Conservation (phyloP, 1,139 yeast genomes). For the Diutina rugosa region DNA sequence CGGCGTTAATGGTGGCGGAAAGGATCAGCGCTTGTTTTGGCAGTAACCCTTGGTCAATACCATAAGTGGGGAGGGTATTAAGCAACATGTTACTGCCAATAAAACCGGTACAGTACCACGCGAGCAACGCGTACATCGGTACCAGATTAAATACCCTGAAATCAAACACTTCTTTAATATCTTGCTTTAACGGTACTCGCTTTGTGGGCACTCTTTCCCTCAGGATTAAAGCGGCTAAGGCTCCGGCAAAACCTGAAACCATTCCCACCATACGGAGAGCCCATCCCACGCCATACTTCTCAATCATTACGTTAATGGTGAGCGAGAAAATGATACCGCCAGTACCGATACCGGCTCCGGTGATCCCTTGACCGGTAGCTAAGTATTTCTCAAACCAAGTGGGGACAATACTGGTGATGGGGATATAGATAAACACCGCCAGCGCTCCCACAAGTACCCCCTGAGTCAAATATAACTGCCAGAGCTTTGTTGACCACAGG, state of each 20-base stretch:
- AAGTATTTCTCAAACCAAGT: not conserved
- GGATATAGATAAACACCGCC: not conserved
- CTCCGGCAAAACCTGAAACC: not conserved
- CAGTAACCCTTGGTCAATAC: not conserved
- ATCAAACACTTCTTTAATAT: not conserved
- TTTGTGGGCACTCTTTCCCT: not conserved
- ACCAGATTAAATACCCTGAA: not conserved
- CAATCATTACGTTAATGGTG: not conserved
- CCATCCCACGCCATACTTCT: not conserved
- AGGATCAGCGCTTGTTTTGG: not conserved
- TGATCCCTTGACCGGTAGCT: not conserved
- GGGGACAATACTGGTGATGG: not conserved
- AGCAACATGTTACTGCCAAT: not conserved
- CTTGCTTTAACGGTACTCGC: not conserved
- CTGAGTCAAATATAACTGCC: slow-evolving; percentile 41
- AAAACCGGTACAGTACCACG: not conserved
- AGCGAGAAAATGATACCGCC: not conserved
- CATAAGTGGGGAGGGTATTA: not conserved
- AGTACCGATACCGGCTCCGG: not conserved
- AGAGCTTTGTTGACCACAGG: slow-evolving; percentile 33
- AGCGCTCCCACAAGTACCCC: slow-evolving; percentile 19
- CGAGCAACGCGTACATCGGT: not conserved
- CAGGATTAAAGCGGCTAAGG: not conserved
- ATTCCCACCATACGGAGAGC: not conserved
- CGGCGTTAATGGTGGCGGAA: not conserved